Evolutionary conservation across 1,139 yeast genomes (phyloP), one percentile per base, ranked within the genome.

Genomic region (Candida pseudoviswanathii): DNA sequence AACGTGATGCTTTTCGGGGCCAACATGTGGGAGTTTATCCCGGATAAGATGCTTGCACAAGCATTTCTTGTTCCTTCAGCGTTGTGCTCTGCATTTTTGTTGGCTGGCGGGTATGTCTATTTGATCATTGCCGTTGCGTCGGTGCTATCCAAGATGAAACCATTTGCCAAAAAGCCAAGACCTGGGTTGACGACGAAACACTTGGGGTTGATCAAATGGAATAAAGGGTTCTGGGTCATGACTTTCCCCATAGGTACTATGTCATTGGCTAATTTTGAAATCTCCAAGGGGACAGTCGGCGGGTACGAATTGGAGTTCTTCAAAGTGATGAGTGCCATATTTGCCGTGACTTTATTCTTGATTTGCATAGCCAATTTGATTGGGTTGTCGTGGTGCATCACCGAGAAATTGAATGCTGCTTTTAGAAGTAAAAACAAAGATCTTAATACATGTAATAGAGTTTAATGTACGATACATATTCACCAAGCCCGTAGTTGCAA

Each of bases 211-310:
- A 62, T 77, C 29, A 60, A 60, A 43, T 89, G 84, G 71, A 75
- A 78, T 51, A 78, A 78, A 57, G 82, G 85, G 0, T 88, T 85
- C 79, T 89, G 96, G 96, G 84, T 91, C 25, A 81, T 87, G 75
- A 87, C 96, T 53, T 90, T 90, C 83, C 97, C 96, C 1, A 63
- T 89, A 57, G 97, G 96, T 1, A 89, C 96, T 0, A 85, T 87
- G 85, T 73, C 85, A 0, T 66, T 86, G 21, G 82, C 89, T 1
- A 78, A 82, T 56, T 63, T 70, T 26, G 79, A 81, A 57, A 62
- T 89, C 22, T 80, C 73, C 43, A 59, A 55, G 4, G 71, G 71
- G 1, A 68, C 81, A 56, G 63, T 61, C 37, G 50, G 49, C 6
- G 50, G 48, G 2, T 45, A 48, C 30, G 46, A 51, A 21, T 47